Evolutionary conservation across 148 eudicot genomes (phyloP), one percentile per base, ranked within the genome.

Genomic region (Suaeda aralocaspica): DNA sequence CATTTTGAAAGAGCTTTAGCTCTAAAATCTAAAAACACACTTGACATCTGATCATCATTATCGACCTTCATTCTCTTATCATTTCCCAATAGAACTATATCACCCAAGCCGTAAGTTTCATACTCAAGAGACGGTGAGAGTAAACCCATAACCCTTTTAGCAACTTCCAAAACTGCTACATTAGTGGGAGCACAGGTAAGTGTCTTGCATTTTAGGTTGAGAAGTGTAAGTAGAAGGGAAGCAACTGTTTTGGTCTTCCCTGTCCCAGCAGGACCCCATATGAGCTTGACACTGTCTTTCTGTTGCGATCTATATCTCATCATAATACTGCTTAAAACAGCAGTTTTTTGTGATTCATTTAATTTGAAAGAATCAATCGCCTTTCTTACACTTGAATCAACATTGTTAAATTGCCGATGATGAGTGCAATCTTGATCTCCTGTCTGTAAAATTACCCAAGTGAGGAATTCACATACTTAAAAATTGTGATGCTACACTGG

Each of bases 191-290:
- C 86, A 80, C 92, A 85, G 65, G 86, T 74, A 5, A 85, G 31
- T 26, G 83, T 82, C 60, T 78, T 78, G 51, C 78, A 78, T 48
- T 77, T 80, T 29, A 71, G 19, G 29, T 57, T 72, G 0, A 74
- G 29, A 0, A 88, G 71, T 18, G 52, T 48, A 64, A 67, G 70
- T n/a, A 88, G 51, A 8, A 88, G 50, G 0, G 82, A 67, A 60
- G 76, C 86, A 25, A 80, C 70, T 1, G 92, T 88, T 68, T 85
- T 88, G 13, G 92, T 88, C 68, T 85, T 82, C 68, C 92, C 87
- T 0, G 86, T 87, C 49, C 90, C 86, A 3, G 88, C 86, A 1
- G 90, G 90, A 2, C 90, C 88, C 89, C 92, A 88, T 18, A 88
- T 85, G 11, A 85, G 82, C 67, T 83, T 81, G 6, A 80, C 62